These are phyloP conservation scores for Leucogyrophana mollusca DNA, from an alignment of 768 basidiomycete genomes.

Conservation along the genomic window DNA sequence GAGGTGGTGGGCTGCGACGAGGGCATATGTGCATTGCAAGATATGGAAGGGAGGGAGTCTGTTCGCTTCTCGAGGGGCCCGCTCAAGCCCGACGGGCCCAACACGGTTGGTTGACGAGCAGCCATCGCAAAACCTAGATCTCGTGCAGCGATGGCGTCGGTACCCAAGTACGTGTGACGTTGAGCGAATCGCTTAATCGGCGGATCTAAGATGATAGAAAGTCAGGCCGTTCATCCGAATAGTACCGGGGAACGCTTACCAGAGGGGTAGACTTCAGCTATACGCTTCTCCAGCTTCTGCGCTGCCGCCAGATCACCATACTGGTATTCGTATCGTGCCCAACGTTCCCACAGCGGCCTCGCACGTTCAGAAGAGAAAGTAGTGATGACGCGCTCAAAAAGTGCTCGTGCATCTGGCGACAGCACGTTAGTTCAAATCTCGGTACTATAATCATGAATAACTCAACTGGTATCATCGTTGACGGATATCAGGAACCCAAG, in stretches of 20 bases:
- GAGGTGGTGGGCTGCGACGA: constrained; percentile 18
- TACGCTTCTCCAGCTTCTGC: constrained; percentile 85
- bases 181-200: constrained; percentile 91
- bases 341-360: constrained; percentile 90
- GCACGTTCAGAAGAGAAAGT: constrained; percentile 79
- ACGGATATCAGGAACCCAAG: constrained; percentile 90
- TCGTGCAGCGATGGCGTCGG: constrained; percentile 84
- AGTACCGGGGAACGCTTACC: constrained; percentile 45
- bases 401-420: constrained; percentile 81
- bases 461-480: constrained; percentile 93
- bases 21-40: constrained; percentile 24
- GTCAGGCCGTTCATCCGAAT: not conserved
- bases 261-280: constrained; percentile 82
- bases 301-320: constrained; percentile 90
- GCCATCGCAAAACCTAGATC: constrained; percentile 81
- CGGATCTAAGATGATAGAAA: constrained; percentile 54
- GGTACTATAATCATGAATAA: not conserved
- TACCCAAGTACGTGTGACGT: constrained; percentile 67
- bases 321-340: constrained; percentile 94
- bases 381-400: constrained; percentile 87
- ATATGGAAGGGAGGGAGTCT: constrained; percentile 34
- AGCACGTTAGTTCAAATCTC: constrained; percentile 8
- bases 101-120: constrained; percentile 21
- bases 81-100: constrained; percentile 14
- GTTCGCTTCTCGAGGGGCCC: constrained; percentile 31